Percentiles rank a stretch among this genome's conserved stretches.
These are phyloP conservation scores for Globisporangium recalcitrans DNA, from an alignment of 352 stramenopile genomes.

Conservation along the genomic window DNA sequence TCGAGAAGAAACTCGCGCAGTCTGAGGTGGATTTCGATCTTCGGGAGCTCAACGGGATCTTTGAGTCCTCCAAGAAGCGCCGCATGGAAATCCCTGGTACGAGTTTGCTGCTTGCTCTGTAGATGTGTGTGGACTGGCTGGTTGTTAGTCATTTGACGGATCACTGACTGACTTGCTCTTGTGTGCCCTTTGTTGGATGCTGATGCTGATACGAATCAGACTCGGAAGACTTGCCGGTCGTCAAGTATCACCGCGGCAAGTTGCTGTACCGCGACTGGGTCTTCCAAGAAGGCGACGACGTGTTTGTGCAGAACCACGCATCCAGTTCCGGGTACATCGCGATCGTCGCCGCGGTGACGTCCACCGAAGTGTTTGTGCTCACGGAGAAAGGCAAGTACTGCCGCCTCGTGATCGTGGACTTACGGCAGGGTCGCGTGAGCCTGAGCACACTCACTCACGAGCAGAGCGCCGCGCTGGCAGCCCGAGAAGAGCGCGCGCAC, in stretches of 20 bases:
- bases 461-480: conserved; percentile 23
- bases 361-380: conserved; percentile 70
- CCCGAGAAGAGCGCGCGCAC: conserved; percentile 38
- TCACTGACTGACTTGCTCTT: neutral
- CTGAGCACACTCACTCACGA: conserved; percentile 54
- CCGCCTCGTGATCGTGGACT: conserved; percentile 68
- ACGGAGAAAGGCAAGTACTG: conserved; percentile 79
- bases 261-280: conserved; percentile 72
- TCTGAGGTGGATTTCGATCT: conserved; percentile 72
- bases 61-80: conserved; percentile 60
- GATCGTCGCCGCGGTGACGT: conserved; percentile 63
- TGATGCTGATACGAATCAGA: too few relatives aligned
- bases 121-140: neutral
- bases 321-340: conserved; percentile 55
- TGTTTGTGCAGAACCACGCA: conserved; percentile 63
- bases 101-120: conserved; percentile 8
- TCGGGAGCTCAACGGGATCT: conserved; percentile 44
- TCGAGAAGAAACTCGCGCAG: conserved; percentile 67
- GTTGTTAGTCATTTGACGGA: neutral
- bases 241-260: conserved; percentile 68
- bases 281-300: conserved; percentile 75
- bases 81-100: conserved; percentile 39
- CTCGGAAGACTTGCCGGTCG: conserved; percentile 33
- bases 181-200: conserved; percentile 11
- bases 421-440: conserved; percentile 56